Conservation (phyloP, 371 early-diverging fungal species). For the Synchytrium microbalum region DNA sequence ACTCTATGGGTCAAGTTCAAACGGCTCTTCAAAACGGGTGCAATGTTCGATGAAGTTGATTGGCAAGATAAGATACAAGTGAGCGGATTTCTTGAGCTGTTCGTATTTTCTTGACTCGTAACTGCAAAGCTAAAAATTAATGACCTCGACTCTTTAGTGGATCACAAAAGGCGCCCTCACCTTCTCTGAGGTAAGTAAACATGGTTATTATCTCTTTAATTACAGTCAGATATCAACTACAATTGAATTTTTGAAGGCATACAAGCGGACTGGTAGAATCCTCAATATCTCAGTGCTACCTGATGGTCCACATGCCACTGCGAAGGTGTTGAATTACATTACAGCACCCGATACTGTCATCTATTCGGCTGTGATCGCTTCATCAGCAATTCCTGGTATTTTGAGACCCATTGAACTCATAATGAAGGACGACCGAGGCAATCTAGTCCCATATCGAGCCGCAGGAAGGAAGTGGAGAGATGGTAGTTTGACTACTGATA, state of each 20-base stretch:
- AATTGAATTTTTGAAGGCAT: conserved; percentile 52
- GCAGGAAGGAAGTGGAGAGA: conserved; percentile 77
- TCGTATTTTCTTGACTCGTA: conserved; percentile 17
- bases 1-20: conserved; percentile 17
- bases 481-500: conserved; percentile 80
- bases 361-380: conserved; percentile 77
- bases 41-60: conserved; percentile 29
- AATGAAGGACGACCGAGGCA: conserved; percentile 59
- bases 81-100: conserved; percentile 21
- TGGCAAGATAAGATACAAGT: conserved; percentile 16
- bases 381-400: conserved; percentile 67
- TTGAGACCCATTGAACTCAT: conserved; percentile 73
- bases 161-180: conserved; percentile 46
- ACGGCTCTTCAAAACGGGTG: conserved; percentile 26
- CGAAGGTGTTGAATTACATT: conserved; percentile 77
- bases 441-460: conserved; percentile 61
- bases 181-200: conserved; percentile 63
- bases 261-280: conserved; percentile 75
- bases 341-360: conserved; percentile 85
- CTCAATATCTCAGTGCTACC: conserved; percentile 82
- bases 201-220: background rate
- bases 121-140: no score
- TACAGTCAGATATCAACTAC: background rate
- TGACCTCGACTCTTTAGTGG: no score
- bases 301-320: conserved; percentile 62